Conservation (phyloP, 495 filamentous ascomycete species). For the Penicilliopsis zonata region DNA sequence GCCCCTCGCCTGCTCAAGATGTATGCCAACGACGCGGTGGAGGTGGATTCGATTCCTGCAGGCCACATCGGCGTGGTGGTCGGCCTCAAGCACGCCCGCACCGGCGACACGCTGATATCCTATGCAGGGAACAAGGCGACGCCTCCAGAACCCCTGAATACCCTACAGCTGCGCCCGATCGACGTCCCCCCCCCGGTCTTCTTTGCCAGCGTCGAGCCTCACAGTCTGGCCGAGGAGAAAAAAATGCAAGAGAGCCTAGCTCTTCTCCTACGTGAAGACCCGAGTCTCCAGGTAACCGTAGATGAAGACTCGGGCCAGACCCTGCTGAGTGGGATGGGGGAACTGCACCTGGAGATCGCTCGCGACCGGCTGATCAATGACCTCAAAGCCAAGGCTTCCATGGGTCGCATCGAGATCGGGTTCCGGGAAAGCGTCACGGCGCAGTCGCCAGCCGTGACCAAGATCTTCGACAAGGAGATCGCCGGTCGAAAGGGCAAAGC, state of each 20-base stretch:
- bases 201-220: conserved; percentile 84
- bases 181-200: conserved; percentile 89
- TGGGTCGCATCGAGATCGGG: conserved; percentile 91
- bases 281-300: conserved; percentile 71
- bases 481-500: conserved; percentile 72
- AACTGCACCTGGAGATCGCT: conserved; percentile 95
- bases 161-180: conserved; percentile 76
- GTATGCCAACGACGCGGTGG: conserved; percentile 80
- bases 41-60: conserved; percentile 63
- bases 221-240: conserved; percentile 66
- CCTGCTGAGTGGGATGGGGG: conserved; percentile 90
- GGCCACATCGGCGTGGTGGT: conserved; percentile 96
- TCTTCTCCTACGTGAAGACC: conserved; percentile 81
- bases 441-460: conserved; percentile 38
- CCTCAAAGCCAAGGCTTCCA: conserved; percentile 77
- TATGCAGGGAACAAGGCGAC: conserved; percentile 50
- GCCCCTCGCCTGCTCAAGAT: conserved; percentile 78
- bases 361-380: conserved; percentile 77
- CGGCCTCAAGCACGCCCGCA: conserved; percentile 80
- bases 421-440: conserved; percentile 70
- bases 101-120: conserved; percentile 81
- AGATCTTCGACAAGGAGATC: conserved; percentile 63
- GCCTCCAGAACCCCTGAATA: conserved; percentile 56
- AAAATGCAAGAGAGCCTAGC: conserved; percentile 61
- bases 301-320: conserved; percentile 92